These are phyloP conservation scores for Hypoxylon sp. DNA, from an alignment of 2,329 filamentous ascomycete species.

Conservation along the genomic window DNA sequence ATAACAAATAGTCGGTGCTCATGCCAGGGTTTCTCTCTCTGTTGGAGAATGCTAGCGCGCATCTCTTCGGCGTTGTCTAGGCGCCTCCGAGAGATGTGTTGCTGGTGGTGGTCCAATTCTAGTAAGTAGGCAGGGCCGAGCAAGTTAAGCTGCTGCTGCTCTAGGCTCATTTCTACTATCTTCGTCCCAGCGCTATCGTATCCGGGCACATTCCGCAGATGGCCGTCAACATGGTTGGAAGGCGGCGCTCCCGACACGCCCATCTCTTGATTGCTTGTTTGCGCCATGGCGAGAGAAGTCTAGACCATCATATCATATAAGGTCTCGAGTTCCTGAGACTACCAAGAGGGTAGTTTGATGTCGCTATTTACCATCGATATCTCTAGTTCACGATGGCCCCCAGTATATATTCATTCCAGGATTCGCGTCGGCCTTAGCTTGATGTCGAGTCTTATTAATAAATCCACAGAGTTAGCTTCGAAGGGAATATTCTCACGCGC, in stretches of 20 bases:
- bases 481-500: too few relatives aligned
- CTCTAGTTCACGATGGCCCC: slow-evolving; percentile 5
- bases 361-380: neutral
- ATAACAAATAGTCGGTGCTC: slow-evolving; percentile 48
- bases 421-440: neutral
- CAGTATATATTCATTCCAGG: too few relatives aligned
- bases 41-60: slow-evolving; percentile 19
- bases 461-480: neutral
- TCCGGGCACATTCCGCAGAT: neutral
- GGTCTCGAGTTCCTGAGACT: neutral
- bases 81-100: slow-evolving; percentile 25
- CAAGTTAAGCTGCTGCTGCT: slow-evolving; percentile 23
- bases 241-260: slow-evolving; percentile 6
- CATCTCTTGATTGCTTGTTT: slow-evolving; percentile 1
- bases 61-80: slow-evolving; percentile 41
- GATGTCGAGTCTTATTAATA: neutral
- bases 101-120: slow-evolving; percentile 33
- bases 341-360: neutral
- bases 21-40: neutral
- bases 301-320: neutral
- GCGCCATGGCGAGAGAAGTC: slow-evolving; percentile 5
- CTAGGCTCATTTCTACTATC: neutral
- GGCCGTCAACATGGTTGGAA: slow-evolving; percentile 3
- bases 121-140: slow-evolving; percentile 44
- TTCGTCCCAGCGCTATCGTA: neutral